These are phyloP conservation scores for Phytopythium litorale DNA, from an alignment of 352 stramenopile genomes.

Conservation along the genomic window DNA sequence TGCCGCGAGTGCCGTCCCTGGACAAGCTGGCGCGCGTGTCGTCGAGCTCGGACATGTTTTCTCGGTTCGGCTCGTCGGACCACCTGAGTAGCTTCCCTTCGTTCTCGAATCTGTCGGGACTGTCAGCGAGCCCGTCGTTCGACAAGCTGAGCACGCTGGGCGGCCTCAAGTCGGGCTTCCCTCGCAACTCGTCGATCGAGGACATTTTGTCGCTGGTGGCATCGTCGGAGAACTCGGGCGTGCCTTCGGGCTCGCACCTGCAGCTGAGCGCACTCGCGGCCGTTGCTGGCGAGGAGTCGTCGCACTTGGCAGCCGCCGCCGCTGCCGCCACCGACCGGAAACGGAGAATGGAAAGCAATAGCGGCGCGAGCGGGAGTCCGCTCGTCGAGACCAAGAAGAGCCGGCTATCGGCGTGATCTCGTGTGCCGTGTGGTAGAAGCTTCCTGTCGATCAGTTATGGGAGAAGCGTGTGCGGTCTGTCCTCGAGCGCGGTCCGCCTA, in stretches of 20 bases:
- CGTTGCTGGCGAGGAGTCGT: conserved; percentile 63
- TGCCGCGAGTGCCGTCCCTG: conserved; percentile 54
- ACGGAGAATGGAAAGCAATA: conserved; percentile 35
- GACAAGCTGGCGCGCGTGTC: conserved; percentile 38
- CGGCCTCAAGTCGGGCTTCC: conserved; percentile 50
- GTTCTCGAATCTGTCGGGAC: conserved; percentile 62
- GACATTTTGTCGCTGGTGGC: conserved; percentile 84
- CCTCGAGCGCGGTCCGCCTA: not conserved
- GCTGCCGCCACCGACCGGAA: conserved; percentile 53
- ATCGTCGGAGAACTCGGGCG: conserved; percentile 59
- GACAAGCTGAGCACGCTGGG: conserved; percentile 66
- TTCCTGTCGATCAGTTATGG: conserved; percentile 2
- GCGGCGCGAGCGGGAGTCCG: conserved; percentile 16
- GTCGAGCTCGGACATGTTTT: conserved; percentile 69
- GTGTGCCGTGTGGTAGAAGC: not conserved
- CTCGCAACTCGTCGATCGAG: conserved; percentile 84
- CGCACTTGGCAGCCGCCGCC: conserved; percentile 22
- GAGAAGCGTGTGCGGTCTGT: not conserved
- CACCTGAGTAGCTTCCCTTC: conserved; percentile 74
- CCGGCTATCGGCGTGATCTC: conserved; percentile 47
- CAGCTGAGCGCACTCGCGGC: conserved; percentile 64
- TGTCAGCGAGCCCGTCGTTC: conserved; percentile 69
- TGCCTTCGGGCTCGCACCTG: conserved; percentile 49
- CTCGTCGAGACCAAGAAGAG: conserved; percentile 51
- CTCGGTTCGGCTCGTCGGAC: conserved; percentile 61